Evolutionary conservation across 2,329 filamentous ascomycete genomes (phyloP).

Genomic region (Monosporascus sp.): DNA sequence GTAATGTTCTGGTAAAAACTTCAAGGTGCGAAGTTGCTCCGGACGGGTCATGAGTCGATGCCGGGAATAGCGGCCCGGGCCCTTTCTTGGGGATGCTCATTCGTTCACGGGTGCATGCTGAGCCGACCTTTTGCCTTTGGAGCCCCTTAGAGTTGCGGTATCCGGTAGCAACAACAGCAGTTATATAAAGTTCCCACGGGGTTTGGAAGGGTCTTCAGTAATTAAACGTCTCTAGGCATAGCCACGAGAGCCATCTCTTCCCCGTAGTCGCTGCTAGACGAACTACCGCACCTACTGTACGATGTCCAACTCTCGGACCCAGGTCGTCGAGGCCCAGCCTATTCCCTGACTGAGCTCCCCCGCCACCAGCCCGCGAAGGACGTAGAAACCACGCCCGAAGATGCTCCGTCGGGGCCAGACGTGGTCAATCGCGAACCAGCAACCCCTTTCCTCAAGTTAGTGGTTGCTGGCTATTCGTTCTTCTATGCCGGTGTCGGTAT

Average conservation of each 20-base stretch:
- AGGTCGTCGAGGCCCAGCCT: conserved; percentile 10
- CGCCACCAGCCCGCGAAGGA: conserved; percentile 7
- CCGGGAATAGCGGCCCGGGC: not conserved
- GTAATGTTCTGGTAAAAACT: too few relatives aligned
- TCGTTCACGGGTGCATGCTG: not conserved
- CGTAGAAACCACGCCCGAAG: conserved; percentile 10
- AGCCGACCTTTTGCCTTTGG: not conserved
- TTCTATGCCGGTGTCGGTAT: conserved; percentile 52
- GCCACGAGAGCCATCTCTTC: too few relatives aligned
- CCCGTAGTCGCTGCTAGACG: too few relatives aligned
- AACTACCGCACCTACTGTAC: too few relatives aligned
- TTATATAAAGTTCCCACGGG: too few relatives aligned
- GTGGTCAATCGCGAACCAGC: conserved; percentile 14
- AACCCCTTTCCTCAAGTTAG: conserved; percentile 39
- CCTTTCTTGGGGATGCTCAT: not conserved
- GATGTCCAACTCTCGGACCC: conserved; percentile 1
- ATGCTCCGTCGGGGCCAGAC: conserved; percentile 5
- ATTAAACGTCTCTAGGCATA: too few relatives aligned
- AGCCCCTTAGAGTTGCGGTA: not conserved
- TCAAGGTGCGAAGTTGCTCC: not conserved
- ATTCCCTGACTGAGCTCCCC: conserved; percentile 17
- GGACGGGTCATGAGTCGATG: not conserved
- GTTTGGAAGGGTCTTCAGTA: too few relatives aligned
- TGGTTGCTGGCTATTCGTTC: conserved; percentile 55
- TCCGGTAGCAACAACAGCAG: too few relatives aligned